Base-by-base conservation (phyloP, 306 rosid genomes). In the Adenanthera pavonina region DNA sequence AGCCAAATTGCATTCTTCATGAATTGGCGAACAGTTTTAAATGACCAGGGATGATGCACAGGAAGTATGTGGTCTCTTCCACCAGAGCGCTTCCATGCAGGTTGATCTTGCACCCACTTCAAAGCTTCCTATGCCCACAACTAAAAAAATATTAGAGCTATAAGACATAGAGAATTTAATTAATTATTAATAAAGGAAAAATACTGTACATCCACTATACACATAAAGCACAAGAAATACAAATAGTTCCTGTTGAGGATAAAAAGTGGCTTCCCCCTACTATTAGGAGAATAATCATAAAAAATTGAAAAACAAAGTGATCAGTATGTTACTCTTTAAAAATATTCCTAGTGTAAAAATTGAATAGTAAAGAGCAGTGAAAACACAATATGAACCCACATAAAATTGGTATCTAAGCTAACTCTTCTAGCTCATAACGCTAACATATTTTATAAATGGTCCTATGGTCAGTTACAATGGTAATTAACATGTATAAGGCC, bases 1-100 rank as follows among this genome's bases (percentile, higher is more conserved):
- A 95, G 82, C 99, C 99, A 95, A 81, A 95, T 95, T 48, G 98
- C 98, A 59, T 84, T 88, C 84, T 95, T 95, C 87, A 93, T 74
- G n/a, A 25, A 86, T 79, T 87, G 87, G n/a, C 98, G 92, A 64
- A 95, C 99, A 61, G 98, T 84, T 87, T 95, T 95, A 80, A 95
- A 93, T 44, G 99, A 95, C 99, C 99, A 95, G 3, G 99, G 99
- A 88, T 95, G 99, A 84, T 95, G 99, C 75, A 95, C 92, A 0
- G 99, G 98, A 70, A 95, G 88, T 77, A 95, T 89, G 75, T 93
- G 99, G 91, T 95, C 98, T 83, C 96, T 87, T 79, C 97, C 99
- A 54, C 89, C 93, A 68, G 97, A 91, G 72, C 94, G 93, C 83
- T 93, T 95, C 99, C 99, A 93, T 4, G 97, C 98, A 53, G 97